Evolutionary conservation across 768 basidiomycete species (phyloP), one percentile per base, ranked within the genome.

Genomic region (Hemileccinum impolitum): DNA sequence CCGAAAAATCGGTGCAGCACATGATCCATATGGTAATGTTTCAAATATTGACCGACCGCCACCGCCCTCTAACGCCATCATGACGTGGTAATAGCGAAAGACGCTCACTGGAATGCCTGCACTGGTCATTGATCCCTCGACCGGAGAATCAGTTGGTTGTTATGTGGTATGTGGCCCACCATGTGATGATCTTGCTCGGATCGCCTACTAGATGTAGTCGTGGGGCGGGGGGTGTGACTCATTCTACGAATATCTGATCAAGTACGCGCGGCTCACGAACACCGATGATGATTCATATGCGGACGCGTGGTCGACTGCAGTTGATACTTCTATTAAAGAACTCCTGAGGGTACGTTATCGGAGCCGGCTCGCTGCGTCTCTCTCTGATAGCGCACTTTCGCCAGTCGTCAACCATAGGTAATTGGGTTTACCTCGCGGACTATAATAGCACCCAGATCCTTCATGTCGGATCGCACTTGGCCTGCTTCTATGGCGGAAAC

Each of bases 201-300:
- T 38, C 32, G 14, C 38, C 9, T 14, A 55, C 28, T 8, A 25
- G 28, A 28, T 39, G 30, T 39, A 86, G 86, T 79, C 82, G n/a
- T 88, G 79, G 79, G 78, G 79, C 1, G 71, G 81, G 39, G 85
- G 84, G 23, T 81, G 80, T 0, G 87, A 89, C 65, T 86, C 84
- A 50, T 90, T 81, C 68, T 83, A 85, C 51, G 87, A 90, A 62
- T 88, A 89, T 56, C 72, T 87, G 45, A 80, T 87, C 73, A 90
- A 90, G 60, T 71, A 79, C 43, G 47, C 87, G 3, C 82, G 84
- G 21, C 71, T 89, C 17, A 79, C 80, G 8, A 85, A 86, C 67
- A 84, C 83, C 14, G 56, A 79, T 47, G 76, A 88, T 62, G 71
- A 75, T 40, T 57, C 81, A n/a, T 87, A 80, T 50, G 77, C 76